A percentile compares a stretch with the other conserved stretches of the same genome.
These are phyloP conservation scores for Boletus sensibilis DNA, from an alignment of 768 basidiomycete genomes.

Conservation along the genomic window DNA sequence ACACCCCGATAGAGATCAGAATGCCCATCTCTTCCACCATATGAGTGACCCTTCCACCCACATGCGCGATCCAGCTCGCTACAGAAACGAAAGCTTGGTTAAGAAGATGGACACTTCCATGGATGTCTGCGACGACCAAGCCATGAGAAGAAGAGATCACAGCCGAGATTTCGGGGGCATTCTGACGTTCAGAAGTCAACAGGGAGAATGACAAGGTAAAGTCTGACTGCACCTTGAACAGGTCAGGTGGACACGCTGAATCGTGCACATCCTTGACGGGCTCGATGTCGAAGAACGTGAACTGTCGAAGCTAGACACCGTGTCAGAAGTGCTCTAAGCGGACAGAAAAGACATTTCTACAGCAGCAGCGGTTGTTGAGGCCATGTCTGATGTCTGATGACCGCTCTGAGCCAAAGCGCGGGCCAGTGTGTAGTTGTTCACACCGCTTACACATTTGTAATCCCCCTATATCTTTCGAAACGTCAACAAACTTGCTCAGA, in stretches of 20 bases:
- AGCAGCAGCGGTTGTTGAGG: constrained; percentile 18
- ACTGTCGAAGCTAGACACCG: constrained; percentile 74
- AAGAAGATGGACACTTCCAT: constrained; percentile 78
- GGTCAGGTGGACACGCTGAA: constrained; percentile 67
- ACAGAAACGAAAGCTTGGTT: constrained; percentile 70
- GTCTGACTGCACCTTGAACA: constrained; percentile 60
- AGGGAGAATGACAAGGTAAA: not conserved
- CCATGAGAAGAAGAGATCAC: constrained; percentile 62
- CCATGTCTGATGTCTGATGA: constrained; percentile 12
- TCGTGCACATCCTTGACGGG: constrained; percentile 81
- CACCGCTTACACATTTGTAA: not conserved
- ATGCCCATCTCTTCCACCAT: constrained; percentile 80
- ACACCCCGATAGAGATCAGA: constrained; percentile 85
- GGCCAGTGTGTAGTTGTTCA: not conserved
- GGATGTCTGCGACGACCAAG: constrained; percentile 78
- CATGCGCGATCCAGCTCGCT: constrained; percentile 78
- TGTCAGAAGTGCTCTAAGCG: constrained; percentile 5
- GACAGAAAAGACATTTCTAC: constrained; percentile 9
- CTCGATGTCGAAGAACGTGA: constrained; percentile 82
- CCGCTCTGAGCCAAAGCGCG: not conserved
- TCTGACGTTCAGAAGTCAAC: constrained; percentile 34
- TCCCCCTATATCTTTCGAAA: not conserved
- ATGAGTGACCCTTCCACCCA: constrained; percentile 78
- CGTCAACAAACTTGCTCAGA: too few species aligned
- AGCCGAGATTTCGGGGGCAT: constrained; percentile 71